Evolutionary conservation across 1,284 basidiomycete species (phyloP).

Genomic region (Sutorius eximius): DNA sequence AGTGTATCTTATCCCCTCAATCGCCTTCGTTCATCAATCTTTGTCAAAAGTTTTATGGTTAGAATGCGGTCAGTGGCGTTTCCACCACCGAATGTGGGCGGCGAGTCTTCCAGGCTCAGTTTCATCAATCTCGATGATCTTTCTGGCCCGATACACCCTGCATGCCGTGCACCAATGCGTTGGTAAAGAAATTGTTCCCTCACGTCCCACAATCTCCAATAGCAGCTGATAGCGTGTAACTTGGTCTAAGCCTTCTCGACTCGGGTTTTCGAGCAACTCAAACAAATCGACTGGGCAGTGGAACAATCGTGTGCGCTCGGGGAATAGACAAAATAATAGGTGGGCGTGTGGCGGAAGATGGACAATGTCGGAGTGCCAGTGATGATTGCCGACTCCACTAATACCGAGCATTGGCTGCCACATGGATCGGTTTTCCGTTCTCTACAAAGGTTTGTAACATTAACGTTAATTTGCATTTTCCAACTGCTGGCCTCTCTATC

Average conservation of each 20-base stretch:
- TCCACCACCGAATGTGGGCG: not conserved
- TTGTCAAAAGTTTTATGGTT: not conserved
- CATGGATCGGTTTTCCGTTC: slow-evolving; percentile 10
- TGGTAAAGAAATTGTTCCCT: slow-evolving; percentile 69
- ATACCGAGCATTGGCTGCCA: not conserved
- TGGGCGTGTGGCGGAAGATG: slow-evolving; percentile 57
- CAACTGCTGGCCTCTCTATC: not conserved
- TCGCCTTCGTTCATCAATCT: not conserved
- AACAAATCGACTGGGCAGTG: slow-evolving; percentile 54
- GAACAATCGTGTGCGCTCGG: slow-evolving; percentile 60
- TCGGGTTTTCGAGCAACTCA: slow-evolving; percentile 54
- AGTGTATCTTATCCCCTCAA: slow-evolving; percentile 24
- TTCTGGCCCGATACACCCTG: slow-evolving; percentile 53
- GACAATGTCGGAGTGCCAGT: slow-evolving; percentile 38
- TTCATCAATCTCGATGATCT: not conserved
- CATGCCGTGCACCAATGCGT: slow-evolving; percentile 68
- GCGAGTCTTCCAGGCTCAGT: not conserved
- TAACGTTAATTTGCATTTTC: not conserved
- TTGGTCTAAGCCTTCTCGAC: slow-evolving; percentile 56
- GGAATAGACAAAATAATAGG: slow-evolving; percentile 67
- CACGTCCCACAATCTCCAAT: slow-evolving; percentile 65
- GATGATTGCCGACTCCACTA: not conserved
- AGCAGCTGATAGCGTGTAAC: slow-evolving; percentile 54
- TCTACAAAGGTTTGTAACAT: slow-evolving; percentile 2
- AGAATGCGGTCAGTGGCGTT: not conserved